A percentile compares a stretch with the other conserved stretches of the same genome.
Evolutionary conservation across 1,139 yeast species (phyloP).

Genomic region (Blastobotrys capitulatus): DNA sequence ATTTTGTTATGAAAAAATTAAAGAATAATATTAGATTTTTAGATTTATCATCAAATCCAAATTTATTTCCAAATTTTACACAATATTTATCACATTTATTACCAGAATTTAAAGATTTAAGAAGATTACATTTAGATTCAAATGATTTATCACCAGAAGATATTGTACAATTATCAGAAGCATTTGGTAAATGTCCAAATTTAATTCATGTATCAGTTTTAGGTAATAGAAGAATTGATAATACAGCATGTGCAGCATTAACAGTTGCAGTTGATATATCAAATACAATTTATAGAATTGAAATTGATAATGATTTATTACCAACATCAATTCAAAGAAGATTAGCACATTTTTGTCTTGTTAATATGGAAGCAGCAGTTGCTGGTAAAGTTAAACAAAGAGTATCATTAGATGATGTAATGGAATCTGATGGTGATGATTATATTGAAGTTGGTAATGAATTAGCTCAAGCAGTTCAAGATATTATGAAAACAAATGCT

Average conservation of each 20-base stretch:
- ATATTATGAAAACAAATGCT: slow-evolving; percentile 22
- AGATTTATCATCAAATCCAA: slow-evolving; percentile 71
- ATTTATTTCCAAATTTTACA: slow-evolving; percentile 65
- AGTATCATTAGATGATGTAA: slow-evolving; percentile 27
- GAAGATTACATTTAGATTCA: slow-evolving; percentile 73
- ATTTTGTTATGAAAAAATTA: slow-evolving; percentile 47
- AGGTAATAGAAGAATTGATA: slow-evolving; percentile 54
- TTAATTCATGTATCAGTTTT: slow-evolving; percentile 71
- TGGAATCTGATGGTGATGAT: slow-evolving; percentile 24
- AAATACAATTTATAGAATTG: slow-evolving; percentile 59
- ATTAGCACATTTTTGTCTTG: slow-evolving; percentile 75
- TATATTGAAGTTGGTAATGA: slow-evolving; percentile 27
- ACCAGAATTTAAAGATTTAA: slow-evolving; percentile 59
- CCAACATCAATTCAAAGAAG: slow-evolving; percentile 70
- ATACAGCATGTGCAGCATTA: slow-evolving; percentile 58
- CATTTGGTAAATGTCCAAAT: slow-evolving; percentile 62
- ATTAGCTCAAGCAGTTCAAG: slow-evolving; percentile 28
- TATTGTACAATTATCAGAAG: slow-evolving; percentile 61
- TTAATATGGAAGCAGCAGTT: slow-evolving; percentile 58
- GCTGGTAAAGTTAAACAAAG: slow-evolving; percentile 32
- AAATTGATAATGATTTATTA: slow-evolving; percentile 62
- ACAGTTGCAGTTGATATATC: slow-evolving; percentile 69
- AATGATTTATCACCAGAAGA: slow-evolving; percentile 61
- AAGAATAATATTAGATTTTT: slow-evolving; percentile 54
- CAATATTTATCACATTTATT: slow-evolving; percentile 55